A percentile compares a stretch with the other conserved stretches of the same genome.
phyloP scores from a whole-genome alignment of 768 basidiomycete genomes.

The Leucogyrophana mollusca region DNA sequence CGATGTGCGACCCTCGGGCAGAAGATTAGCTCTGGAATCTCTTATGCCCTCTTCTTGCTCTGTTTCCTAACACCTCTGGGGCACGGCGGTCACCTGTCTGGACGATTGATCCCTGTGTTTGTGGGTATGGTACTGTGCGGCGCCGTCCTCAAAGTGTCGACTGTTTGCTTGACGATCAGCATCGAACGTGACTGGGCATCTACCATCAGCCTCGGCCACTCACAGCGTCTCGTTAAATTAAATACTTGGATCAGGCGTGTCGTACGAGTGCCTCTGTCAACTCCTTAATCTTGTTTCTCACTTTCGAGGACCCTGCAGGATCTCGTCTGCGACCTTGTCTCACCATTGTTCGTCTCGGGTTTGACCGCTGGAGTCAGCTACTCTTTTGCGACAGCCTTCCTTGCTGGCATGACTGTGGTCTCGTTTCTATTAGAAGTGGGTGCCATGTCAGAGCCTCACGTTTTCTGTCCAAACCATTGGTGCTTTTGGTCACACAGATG shows the following conservation, averaged over 20 bases:
- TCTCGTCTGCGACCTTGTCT: slow-evolving; percentile 46
- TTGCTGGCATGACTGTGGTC: slow-evolving; percentile 33
- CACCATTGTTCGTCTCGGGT: slow-evolving; percentile 50
- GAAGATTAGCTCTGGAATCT: slow-evolving; percentile 34
- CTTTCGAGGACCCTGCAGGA: slow-evolving; percentile 29
- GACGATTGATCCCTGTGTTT: slow-evolving; percentile 24
- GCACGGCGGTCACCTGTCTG: slow-evolving; percentile 5
- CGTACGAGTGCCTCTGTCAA: background rate
- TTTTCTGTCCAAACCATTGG: too few species aligned
- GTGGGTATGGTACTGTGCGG: slow-evolving; percentile 31
- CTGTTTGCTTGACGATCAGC: slow-evolving; percentile 40
- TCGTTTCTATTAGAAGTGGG: slow-evolving; percentile 42
- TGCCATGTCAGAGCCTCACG: slow-evolving; percentile 1
- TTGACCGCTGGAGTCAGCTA: slow-evolving; percentile 37
- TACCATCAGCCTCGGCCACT: slow-evolving; percentile 35
- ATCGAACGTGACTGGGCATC: slow-evolving; percentile 54
- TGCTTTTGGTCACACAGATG: too few species aligned
- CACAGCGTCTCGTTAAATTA: slow-evolving; percentile 34
- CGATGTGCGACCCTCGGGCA: slow-evolving; percentile 37
- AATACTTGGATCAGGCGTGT: slow-evolving; percentile 43
- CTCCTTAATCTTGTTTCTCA: background rate
- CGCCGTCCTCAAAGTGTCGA: slow-evolving; percentile 38
- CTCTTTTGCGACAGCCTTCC: slow-evolving; percentile 29
- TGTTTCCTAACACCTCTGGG: slow-evolving; percentile 20
- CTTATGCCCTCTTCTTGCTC: slow-evolving; percentile 33